Evolutionary conservation across 495 filamentous ascomycete genomes (phyloP), one percentile per base, ranked within the genome.

Genomic region (Daldinia loculata): DNA sequence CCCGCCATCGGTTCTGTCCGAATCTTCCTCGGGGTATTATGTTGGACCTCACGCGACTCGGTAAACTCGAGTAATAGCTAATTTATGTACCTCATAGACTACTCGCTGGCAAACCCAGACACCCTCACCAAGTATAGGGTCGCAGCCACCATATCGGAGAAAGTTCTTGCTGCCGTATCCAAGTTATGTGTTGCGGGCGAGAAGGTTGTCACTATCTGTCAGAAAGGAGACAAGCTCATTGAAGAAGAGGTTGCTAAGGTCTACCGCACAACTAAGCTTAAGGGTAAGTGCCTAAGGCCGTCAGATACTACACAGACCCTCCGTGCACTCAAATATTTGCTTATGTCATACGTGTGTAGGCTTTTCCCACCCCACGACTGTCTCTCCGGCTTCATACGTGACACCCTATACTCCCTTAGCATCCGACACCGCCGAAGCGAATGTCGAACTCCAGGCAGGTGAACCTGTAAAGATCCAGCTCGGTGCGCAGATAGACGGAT

Each of bases 121-220:
- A 97, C 94, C 71, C 87, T 99, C 72, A 97, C 96, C 79, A 99
- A 98, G 85, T 99, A 99, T 86, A 98, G 97, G 87, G 93, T 91
- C 69, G 96, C 95, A 41, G 95, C 92, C 56, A 85, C 89, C 74
- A 98, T 99, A 82, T 95, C 95, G 39, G 92, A 97, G 78, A 95
- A 93, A 83, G 94, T 96, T 67, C 89, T 99, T 43, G 92, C 94
- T 66, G 89, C 91, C 67, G 94, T 99, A 66, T 85, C 85, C 45
- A 85, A 93, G 88, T 88, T 89, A 83, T 95, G 93, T 74, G 79
- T 90, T 55, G 91, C 95, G 70, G 95, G 93, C 75, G 90, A 89
- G 80, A 98, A 95, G 83, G 93, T 98, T 66, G 85, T 98, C 60
- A 89, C 91, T 74, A 86, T 98, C 80, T 99, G 95, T 85, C 89